Percentiles rank a stretch among this genome's conserved stretches.
Evolutionary conservation across 768 basidiomycete species (phyloP).

Genomic region (Baorangia bicolor): DNA sequence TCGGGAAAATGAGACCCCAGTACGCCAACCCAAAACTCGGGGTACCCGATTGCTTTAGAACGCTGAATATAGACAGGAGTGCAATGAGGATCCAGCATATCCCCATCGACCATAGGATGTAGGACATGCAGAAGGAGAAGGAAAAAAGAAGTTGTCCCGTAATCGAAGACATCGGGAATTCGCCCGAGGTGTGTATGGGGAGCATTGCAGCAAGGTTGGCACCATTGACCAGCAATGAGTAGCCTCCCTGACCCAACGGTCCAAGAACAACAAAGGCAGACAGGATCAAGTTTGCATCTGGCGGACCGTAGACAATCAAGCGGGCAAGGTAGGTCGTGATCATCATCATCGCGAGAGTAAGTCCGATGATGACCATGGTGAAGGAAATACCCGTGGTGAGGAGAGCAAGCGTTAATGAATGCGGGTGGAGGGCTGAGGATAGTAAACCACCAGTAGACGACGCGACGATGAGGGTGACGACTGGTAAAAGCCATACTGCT

Average conservation of each 20-base stretch:
- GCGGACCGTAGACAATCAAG: slow-evolving; percentile 41
- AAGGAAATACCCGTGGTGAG: slow-evolving; percentile 45
- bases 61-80: slow-evolving; percentile 38
- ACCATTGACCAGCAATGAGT: slow-evolving; percentile 43
- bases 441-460: slow-evolving; percentile 51
- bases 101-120: slow-evolving; percentile 54
- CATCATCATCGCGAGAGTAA: slow-evolving; percentile 48
- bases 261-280: slow-evolving; percentile 51
- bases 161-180: slow-evolving; percentile 33
- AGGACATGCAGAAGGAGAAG: slow-evolving; percentile 46
- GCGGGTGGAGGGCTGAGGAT: slow-evolving; percentile 36
- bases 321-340: slow-evolving; percentile 48
- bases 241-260: slow-evolving; percentile 54
- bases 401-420: slow-evolving; percentile 38
- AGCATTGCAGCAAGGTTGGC: slow-evolving; percentile 36
- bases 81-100: slow-evolving; percentile 50
- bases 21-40: slow-evolving; percentile 47
- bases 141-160: slow-evolving; percentile 44
- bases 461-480: slow-evolving; percentile 53
- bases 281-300: slow-evolving; percentile 39
- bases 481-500: slow-evolving; percentile 50
- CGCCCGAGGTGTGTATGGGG: slow-evolving; percentile 29
- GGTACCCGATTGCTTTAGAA: slow-evolving; percentile 27
- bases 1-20: slow-evolving; percentile 60
- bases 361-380: slow-evolving; percentile 44